A percentile compares a stretch with the other conserved stretches of the same genome.
Conservation (phyloP, 1,284 basidiomycete genomes). For the Polyporus tsugae region DNA sequence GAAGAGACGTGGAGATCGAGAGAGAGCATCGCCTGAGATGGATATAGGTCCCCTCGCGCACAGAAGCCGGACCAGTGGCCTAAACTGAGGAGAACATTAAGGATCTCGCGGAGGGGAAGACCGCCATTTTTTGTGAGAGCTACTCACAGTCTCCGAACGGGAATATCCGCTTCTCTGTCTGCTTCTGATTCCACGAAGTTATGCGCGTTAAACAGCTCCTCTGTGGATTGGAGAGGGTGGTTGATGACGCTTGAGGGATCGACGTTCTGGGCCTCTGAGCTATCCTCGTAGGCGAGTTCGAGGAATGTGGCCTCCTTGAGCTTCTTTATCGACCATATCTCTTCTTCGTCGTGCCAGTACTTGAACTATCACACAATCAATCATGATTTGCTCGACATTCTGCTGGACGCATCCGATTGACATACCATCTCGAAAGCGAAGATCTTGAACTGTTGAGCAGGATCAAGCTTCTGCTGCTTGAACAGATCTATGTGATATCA, state of each 20-base stretch:
- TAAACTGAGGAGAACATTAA: not conserved
- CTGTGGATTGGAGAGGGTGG: slow-evolving; percentile 4
- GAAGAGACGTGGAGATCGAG: slow-evolving; percentile 12
- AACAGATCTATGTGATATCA: slow-evolving; percentile 28
- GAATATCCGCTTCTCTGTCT: not conserved
- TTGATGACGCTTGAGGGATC: slow-evolving; percentile 5
- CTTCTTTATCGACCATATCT: not conserved
- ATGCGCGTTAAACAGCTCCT: not conserved
- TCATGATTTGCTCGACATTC: no score
- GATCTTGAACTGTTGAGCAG: slow-evolving; percentile 31
- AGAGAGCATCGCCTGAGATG: slow-evolving; percentile 5
- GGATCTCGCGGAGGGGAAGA: not conserved
- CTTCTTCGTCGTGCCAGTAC: not conserved
- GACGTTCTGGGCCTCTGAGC: slow-evolving; percentile 2
- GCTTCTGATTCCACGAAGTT: not conserved
- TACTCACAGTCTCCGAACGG: not conserved
- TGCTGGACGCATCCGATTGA: not conserved
- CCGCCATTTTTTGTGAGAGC: not conserved
- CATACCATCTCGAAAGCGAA: slow-evolving; percentile 35
- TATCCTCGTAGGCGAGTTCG: slow-evolving; percentile 10
- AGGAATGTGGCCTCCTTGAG: slow-evolving; percentile 13
- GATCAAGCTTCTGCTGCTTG: slow-evolving; percentile 33
- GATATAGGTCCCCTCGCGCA: not conserved
- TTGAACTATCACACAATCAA: not conserved
- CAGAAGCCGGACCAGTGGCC: slow-evolving; percentile 14